Percentiles rank a stretch among this genome's conserved stretches.
Evolutionary conservation across 768 basidiomycete genomes (phyloP).

Genomic region (Mycena leptocephala): DNA sequence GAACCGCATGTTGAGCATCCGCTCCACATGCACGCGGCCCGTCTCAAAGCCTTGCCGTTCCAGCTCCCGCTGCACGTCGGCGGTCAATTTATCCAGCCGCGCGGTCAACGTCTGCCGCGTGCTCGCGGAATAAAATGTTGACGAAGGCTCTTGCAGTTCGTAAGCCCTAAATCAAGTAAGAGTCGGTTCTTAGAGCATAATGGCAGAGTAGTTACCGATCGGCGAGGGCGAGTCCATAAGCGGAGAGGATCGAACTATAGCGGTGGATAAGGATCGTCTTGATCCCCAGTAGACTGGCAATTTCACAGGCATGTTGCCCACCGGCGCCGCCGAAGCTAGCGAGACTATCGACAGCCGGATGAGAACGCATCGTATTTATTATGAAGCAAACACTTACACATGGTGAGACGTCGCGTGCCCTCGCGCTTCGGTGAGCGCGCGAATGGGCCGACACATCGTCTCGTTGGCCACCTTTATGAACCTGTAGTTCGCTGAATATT

Average conservation of each 20-base stretch:
- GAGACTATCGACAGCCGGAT: slow-evolving; percentile 60
- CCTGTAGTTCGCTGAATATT: slow-evolving; percentile 53
- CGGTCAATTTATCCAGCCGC: slow-evolving; percentile 80
- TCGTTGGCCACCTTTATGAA: slow-evolving; percentile 98
- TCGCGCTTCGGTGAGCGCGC: slow-evolving; percentile 91
- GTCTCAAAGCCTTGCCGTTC: slow-evolving; percentile 86
- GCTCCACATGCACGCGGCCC: slow-evolving; percentile 80
- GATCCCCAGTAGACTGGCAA: slow-evolving; percentile 89
- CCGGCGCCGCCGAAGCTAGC: slow-evolving; percentile 94
- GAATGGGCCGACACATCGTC: slow-evolving; percentile 95
- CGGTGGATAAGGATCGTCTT: slow-evolving; percentile 91
- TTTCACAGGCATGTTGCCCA: slow-evolving; percentile 95
- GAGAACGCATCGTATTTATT: background rate
- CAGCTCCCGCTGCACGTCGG: slow-evolving; percentile 78
- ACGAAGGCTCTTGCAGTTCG: slow-evolving; percentile 93
- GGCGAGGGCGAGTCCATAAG: slow-evolving; percentile 94
- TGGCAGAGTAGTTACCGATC: slow-evolving; percentile 64
- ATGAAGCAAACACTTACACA: slow-evolving; percentile 53
- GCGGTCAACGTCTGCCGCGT: slow-evolving; percentile 69
- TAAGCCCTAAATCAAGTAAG: slow-evolving; percentile 69
- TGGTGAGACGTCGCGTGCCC: slow-evolving; percentile 90
- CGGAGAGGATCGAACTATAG: slow-evolving; percentile 94
- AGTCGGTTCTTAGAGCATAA: background rate
- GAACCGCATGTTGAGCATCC: slow-evolving; percentile 94
- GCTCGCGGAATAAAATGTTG: slow-evolving; percentile 79